phyloP scores from a whole-genome alignment of 495 filamentous ascomycete genomes.

The Penicillium coffeae region DNA sequence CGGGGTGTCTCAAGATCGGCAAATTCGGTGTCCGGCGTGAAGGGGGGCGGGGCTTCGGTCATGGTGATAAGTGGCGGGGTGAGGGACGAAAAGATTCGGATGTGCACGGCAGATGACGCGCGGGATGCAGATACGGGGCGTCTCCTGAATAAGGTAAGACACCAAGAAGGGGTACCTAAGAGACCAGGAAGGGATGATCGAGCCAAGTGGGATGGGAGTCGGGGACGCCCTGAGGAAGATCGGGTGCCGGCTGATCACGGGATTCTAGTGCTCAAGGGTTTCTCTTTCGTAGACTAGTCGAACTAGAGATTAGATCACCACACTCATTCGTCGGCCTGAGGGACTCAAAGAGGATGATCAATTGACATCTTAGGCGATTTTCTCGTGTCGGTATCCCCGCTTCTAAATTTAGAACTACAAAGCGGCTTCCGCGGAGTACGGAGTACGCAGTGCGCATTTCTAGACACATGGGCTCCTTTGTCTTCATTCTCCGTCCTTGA shows the following conservation, averaged over 20 bases:
- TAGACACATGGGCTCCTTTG: no score
- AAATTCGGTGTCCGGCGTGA: conserved; percentile 38
- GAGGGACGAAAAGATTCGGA: background rate
- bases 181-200: conserved; percentile 2
- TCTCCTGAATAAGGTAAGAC: background rate
- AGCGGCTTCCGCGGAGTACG: background rate
- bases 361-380: background rate
- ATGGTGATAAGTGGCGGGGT: conserved; percentile 2
- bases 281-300: background rate
- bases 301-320: background rate
- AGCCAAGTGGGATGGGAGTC: background rate
- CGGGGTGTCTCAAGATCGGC: conserved; percentile 32
- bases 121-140: background rate
- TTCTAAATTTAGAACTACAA: background rate
- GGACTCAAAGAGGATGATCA: background rate
- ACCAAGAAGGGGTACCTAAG: background rate
- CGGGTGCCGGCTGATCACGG: conserved; percentile 11
- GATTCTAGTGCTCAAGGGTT: conserved; percentile 2
- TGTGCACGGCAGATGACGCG: background rate
- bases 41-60: conserved; percentile 23
- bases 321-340: background rate
- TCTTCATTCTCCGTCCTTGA: no score
- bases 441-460: background rate
- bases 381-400: background rate
- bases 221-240: background rate